Conservation (phyloP, 371 early-diverging fungal genomes). For the Smittium culicis region DNA sequence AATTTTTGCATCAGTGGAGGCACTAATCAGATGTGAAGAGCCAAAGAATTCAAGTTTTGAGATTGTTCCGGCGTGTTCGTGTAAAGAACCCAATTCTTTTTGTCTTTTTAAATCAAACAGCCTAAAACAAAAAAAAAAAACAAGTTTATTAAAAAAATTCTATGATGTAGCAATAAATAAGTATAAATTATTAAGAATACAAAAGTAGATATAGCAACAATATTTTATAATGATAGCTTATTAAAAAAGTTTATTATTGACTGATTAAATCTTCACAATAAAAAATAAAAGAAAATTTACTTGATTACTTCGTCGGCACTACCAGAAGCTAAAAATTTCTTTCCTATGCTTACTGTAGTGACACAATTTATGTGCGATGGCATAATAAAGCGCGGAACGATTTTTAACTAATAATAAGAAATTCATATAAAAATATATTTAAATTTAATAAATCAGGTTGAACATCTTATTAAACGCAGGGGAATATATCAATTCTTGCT, state of each 20-base stretch:
- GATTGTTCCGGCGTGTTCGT: conserved; percentile 85
- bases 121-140: conserved; percentile 18
- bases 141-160: not conserved
- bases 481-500: not conserved
- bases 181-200: not conserved
- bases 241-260: not conserved
- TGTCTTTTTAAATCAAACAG: conserved; percentile 75
- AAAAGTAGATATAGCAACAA: not conserved
- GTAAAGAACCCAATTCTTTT: conserved; percentile 79
- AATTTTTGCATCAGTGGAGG: conserved; percentile 76
- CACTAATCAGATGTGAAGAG: conserved; percentile 70
- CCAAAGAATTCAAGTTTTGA: conserved; percentile 67
- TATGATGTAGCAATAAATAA: not conserved
- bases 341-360: conserved; percentile 62
- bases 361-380: conserved; percentile 89
- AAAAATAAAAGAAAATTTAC: conserved; percentile 16
- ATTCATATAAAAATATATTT: no score
- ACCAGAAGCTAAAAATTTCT: conserved; percentile 78
- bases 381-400: conserved; percentile 78
- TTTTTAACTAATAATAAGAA: not conserved
- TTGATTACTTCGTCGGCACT: conserved; percentile 89
- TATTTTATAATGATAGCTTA: not conserved
- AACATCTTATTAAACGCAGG: not conserved
- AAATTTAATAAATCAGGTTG: no score
- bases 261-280: not conserved